Percentiles rank a stretch among this genome's conserved stretches.
phyloP scores from a whole-genome alignment of 345 rosid genomes.

The Murraya koenigii region DNA sequence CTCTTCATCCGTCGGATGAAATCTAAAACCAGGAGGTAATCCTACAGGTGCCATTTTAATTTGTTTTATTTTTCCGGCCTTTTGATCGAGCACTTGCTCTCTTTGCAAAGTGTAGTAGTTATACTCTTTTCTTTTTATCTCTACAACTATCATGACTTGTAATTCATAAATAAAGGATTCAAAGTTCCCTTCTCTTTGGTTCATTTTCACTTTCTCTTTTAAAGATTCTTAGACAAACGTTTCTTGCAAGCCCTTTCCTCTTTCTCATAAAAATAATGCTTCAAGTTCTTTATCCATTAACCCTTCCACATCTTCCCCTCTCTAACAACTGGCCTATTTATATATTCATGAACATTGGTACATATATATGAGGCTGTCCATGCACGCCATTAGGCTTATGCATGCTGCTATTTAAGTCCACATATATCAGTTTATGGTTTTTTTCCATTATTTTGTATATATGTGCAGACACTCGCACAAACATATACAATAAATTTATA shows the following conservation, averaged over 20 bases:
- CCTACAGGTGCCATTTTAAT: constrained; percentile 60
- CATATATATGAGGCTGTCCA: neutral
- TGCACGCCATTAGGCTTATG: neutral
- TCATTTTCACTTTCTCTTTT: constrained; percentile 31
- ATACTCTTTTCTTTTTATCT: neutral
- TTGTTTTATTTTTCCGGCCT: neutral
- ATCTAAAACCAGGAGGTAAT: constrained; percentile 92
- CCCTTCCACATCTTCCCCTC: neutral
- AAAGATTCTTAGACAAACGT: constrained; percentile 47
- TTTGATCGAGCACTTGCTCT: neutral
- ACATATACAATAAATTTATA: too few species aligned
- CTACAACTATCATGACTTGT: neutral
- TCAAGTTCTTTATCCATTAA: neutral
- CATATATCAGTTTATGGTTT: too few species aligned
- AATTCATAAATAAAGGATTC: constrained; percentile 18
- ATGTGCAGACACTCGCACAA: too few species aligned
- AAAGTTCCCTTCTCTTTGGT: constrained; percentile 18
- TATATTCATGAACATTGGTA: too few species aligned
- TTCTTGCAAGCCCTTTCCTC: constrained; percentile 35
- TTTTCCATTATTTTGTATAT: too few species aligned
- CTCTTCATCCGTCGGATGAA: constrained; percentile 96
- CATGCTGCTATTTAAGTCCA: neutral
- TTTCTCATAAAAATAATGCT: neutral
- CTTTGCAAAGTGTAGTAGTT: neutral
- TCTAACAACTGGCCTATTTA: neutral